Evolutionary conservation across 805 yeast genomes (phyloP).

Genomic region (Pichia rugopelliculosa): DNA sequence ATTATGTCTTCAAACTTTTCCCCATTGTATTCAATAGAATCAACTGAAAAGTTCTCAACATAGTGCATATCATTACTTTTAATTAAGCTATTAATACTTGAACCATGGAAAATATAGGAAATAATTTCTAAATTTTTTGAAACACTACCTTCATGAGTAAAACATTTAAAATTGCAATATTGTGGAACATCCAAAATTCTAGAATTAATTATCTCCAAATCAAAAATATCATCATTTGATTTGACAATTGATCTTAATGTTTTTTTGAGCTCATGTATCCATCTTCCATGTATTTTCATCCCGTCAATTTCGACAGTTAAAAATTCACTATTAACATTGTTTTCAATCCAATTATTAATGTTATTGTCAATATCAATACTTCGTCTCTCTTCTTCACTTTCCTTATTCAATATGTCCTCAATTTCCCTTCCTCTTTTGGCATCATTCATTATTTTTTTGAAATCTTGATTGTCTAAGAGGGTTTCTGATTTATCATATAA

Average conservation of each 20-base stretch:
- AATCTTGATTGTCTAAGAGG: background rate
- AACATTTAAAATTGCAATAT: conserved; percentile 4
- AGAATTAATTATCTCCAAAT: background rate
- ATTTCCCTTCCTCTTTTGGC: conserved; percentile 3
- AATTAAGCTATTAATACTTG: background rate
- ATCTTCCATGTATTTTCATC: background rate
- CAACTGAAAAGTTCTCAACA: conserved; percentile 1
- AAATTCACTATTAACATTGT: conserved; percentile 3
- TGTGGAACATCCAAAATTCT: background rate
- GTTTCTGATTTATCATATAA: background rate
- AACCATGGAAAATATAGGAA: background rate
- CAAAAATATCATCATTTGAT: background rate
- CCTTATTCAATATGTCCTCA: background rate
- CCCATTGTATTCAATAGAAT: background rate
- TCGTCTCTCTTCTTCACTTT: background rate
- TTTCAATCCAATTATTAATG: conserved; percentile 1
- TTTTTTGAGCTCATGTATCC: conserved; percentile 1
- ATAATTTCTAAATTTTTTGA: background rate
- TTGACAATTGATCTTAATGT: background rate
- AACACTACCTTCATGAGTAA: background rate
- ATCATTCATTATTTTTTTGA: background rate
- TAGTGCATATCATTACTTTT: background rate
- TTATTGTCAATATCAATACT: background rate
- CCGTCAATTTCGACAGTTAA: background rate
- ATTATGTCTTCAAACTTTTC: background rate